Conservation (phyloP, 176 grass and related monocot genomes). For the Zea luxurians region DNA sequence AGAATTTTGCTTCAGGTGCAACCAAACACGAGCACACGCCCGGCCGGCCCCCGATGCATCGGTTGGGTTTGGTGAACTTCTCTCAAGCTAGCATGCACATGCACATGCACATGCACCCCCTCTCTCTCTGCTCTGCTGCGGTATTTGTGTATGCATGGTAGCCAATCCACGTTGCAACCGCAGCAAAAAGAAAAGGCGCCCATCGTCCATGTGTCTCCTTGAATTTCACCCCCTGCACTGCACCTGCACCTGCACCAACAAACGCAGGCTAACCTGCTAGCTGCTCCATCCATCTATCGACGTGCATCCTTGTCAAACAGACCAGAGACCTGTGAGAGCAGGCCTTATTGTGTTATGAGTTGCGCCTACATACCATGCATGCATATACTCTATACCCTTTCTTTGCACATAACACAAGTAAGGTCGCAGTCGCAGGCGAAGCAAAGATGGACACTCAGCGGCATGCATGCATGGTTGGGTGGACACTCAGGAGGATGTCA, state of each 20-base stretch:
- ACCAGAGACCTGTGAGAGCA: not conserved
- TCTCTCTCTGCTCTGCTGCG: not conserved
- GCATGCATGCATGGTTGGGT: not conserved
- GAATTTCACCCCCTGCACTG: not conserved
- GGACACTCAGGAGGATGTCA: slow-evolving; percentile 1
- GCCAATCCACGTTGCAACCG: slow-evolving; percentile 43
- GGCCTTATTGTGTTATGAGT: slow-evolving; percentile 20
- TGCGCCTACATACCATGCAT: slow-evolving; percentile 39
- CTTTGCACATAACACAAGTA: slow-evolving; percentile 55
- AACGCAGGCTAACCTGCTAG: not conserved
- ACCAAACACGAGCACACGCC: slow-evolving; percentile 32
- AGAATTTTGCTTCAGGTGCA: slow-evolving; percentile 52
- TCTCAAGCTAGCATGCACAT: not conserved
- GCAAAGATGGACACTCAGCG: slow-evolving; percentile 18
- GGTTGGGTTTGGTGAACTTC: slow-evolving; percentile 53
- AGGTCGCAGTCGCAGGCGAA: slow-evolving; percentile 35
- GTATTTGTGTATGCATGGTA: not conserved
- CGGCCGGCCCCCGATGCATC: not conserved
- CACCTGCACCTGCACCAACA: not conserved
- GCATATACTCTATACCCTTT: slow-evolving; percentile 10
- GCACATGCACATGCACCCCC: not conserved
- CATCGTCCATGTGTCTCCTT: not conserved
- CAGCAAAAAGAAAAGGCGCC: slow-evolving; percentile 7
- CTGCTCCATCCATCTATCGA: not conserved
- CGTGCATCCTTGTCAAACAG: not conserved